These are phyloP conservation scores for Conidiobolus incongruus DNA, from an alignment of 371 early-diverging fungal genomes.

Conservation along the genomic window DNA sequence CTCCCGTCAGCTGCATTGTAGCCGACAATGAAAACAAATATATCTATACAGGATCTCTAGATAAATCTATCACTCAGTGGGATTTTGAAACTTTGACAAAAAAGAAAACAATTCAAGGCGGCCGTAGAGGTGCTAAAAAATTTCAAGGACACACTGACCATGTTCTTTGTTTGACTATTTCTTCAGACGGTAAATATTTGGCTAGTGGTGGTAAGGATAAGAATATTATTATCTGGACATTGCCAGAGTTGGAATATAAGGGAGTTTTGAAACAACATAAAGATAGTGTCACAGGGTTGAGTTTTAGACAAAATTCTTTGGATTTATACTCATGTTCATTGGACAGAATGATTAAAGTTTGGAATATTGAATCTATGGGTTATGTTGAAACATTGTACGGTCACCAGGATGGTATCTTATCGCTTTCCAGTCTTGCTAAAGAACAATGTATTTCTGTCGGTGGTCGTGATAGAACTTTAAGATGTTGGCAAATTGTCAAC, in stretches of 20 bases:
- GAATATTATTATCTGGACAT: conserved; percentile 77
- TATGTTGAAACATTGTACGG: conserved; percentile 91
- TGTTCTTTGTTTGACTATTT: conserved; percentile 55
- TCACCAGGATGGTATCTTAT: conserved; percentile 74
- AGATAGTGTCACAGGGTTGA: conserved; percentile 70
- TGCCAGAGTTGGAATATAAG: conserved; percentile 38
- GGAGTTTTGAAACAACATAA: conserved; percentile 67
- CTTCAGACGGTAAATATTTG: conserved; percentile 59
- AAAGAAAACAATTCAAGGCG: conserved; percentile 40
- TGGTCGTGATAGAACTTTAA: conserved; percentile 68
- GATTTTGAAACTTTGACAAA: conserved; percentile 25
- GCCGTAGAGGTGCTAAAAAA: conserved; percentile 44
- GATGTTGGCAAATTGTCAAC: conserved; percentile 89
- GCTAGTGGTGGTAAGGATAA: conserved; percentile 73
- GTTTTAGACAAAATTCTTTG: conserved; percentile 56
- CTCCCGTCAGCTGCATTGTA: conserved; percentile 56
- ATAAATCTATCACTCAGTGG: conserved; percentile 71
- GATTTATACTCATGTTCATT: conserved; percentile 76
- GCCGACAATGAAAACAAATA: conserved; percentile 35
- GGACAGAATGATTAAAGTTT: conserved; percentile 88
- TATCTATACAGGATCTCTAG: conserved; percentile 75
- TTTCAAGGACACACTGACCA: conserved; percentile 63
- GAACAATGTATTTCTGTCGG: conserved; percentile 90
- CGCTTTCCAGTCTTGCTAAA: conserved; percentile 48
- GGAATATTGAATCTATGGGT: conserved; percentile 75